Percentiles rank a stretch among this genome's conserved stretches.
These are phyloP conservation scores for Penicillium subrubescens DNA, from an alignment of 495 filamentous ascomycete genomes.

Conservation along the genomic window DNA sequence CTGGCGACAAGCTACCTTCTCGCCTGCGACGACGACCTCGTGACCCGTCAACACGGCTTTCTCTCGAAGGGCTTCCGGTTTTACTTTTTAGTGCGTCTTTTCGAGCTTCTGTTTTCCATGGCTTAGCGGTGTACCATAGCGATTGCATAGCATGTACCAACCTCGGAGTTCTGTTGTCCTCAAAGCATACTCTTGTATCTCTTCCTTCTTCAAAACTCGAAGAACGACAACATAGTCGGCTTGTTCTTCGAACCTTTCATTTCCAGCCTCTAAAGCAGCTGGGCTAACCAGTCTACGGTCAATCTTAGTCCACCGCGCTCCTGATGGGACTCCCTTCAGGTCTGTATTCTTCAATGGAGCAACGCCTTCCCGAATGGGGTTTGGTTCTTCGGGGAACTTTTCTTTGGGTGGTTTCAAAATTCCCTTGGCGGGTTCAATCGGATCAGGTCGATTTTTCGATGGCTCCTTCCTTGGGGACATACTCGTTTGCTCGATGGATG, in stretches of 20 bases:
- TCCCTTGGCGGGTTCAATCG: background rate
- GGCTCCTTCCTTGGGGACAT: background rate
- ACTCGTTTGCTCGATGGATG: background rate
- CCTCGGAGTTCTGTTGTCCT: slow-evolving; percentile 1
- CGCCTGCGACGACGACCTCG: slow-evolving; percentile 3
- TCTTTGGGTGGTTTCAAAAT: slow-evolving; percentile 6
- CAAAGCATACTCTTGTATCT: slow-evolving; percentile 5
- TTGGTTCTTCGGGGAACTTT: slow-evolving; percentile 5
- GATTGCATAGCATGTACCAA: background rate
- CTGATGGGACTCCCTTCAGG: background rate
- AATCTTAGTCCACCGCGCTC: slow-evolving; percentile 12
- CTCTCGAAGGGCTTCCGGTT: background rate
- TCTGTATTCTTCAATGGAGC: slow-evolving; percentile 1
- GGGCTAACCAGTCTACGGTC: slow-evolving; percentile 6
- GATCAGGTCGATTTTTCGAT: background rate
- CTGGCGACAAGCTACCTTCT: slow-evolving; percentile 1
- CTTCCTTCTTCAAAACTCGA: slow-evolving; percentile 6
- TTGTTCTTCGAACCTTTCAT: slow-evolving; percentile 7
- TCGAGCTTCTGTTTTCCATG: background rate
- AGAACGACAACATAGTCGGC: slow-evolving; percentile 5
- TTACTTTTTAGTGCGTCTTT: too few relatives aligned
- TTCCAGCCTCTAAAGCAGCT: background rate
- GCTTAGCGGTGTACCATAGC: background rate
- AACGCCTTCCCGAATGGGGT: slow-evolving; percentile 8
- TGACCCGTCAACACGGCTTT: background rate